These are phyloP conservation scores for Kregervanrija pseudodelftensis DNA, from an alignment of 805 yeast genomes.

Conservation along the genomic window DNA sequence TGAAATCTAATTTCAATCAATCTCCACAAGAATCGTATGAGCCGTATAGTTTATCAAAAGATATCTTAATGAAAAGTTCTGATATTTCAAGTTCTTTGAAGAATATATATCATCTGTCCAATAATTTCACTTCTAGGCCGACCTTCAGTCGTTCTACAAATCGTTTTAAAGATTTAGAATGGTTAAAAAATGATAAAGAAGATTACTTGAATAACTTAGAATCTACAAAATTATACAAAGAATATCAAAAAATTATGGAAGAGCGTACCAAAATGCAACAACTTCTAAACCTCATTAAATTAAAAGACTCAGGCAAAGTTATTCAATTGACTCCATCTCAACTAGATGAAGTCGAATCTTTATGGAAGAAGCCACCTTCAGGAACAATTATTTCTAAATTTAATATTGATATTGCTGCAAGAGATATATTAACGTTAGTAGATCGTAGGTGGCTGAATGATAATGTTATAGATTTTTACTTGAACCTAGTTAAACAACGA, in stretches of 20 bases:
- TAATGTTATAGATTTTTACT: constrained; percentile 77
- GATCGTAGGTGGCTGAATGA: constrained; percentile 86
- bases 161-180: constrained; percentile 24
- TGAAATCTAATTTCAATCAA: constrained; percentile 12
- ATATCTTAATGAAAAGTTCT: background rate
- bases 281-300: constrained; percentile 28
- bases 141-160: constrained; percentile 15
- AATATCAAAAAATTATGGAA: constrained; percentile 36
- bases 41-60: constrained; percentile 3
- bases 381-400: constrained; percentile 28
- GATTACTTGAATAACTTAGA: constrained; percentile 26
- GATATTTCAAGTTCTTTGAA: constrained; percentile 1
- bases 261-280: constrained; percentile 34
- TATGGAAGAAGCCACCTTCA: constrained; percentile 26
- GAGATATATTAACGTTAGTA: constrained; percentile 65
- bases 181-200: constrained; percentile 25
- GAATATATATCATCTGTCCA: background rate
- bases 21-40: background rate
- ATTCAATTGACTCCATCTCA: constrained; percentile 27
- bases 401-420: constrained; percentile 51
- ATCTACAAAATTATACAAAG: constrained; percentile 28
- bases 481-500: constrained; percentile 45
- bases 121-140: constrained; percentile 4
- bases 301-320: constrained; percentile 29
- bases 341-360: constrained; percentile 25